Evolutionary conservation across 2,329 filamentous ascomycete genomes (phyloP), one percentile per base, ranked within the genome.

Genomic region (Alternaria sp.): DNA sequence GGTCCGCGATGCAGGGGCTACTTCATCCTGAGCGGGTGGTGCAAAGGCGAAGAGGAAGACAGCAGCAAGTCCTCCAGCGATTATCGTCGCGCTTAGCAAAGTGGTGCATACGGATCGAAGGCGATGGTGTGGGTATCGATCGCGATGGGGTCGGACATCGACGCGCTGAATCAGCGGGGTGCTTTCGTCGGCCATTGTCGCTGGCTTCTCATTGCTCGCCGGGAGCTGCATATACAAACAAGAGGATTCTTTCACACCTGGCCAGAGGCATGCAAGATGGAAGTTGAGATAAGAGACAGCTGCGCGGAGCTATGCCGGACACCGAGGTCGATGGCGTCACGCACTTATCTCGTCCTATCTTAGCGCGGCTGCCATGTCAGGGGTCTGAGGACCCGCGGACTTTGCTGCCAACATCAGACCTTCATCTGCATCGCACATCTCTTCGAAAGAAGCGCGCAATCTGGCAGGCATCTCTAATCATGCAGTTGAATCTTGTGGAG

Each of bases 161-260:
- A 92, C 87, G 55, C 86, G 89, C 71, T 88, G 84, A 65, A 93
- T 85, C 70, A 93, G 84, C 61, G 91, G 90, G 54, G 89, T 91
- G 60, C 83, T 83, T 82, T 93, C 90, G 77, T 83, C 77, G 32
- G 81, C 73, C 82, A 83, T 84, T 67, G 61, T 75, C 60, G 54
- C 51, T 19, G 43, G 57, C 64, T 77, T 76, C 53, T 77, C 76
- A 73, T 74, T 63, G 63, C 70, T 63, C 50, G 63, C 57, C 30
- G 44, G 50, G 61, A 66, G 62, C 61, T 60, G 40, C 66, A 71
- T 76, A 17, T 45, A 51, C 43, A 21, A 32, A 56, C 12, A 57
- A 12, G 30, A 25, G 12, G 43, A 30, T 12, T 50, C 44, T 55
- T 49, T 15, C 11, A 45, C 17, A 26, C 56, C 60, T 44, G 28